A percentile compares a stretch with the other conserved stretches of the same genome.
phyloP scores from a whole-genome alignment of 2,329 filamentous ascomycete species.

The Boeremia exigua region DNA sequence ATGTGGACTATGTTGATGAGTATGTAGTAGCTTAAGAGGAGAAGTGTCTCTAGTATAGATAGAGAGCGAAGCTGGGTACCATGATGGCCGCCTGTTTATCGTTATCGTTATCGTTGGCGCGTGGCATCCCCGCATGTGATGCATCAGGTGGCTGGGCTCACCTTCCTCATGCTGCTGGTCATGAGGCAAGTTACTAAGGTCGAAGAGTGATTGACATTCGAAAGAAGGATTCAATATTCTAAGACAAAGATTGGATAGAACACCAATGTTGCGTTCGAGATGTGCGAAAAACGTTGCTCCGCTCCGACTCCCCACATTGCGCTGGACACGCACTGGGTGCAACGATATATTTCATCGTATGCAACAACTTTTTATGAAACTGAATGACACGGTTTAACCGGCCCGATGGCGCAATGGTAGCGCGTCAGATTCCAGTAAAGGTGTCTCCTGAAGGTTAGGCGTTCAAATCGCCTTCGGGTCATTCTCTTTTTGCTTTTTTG shows the following conservation, averaged over 20 bases:
- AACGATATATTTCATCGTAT: no score
- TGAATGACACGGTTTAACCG: conserved; percentile 20
- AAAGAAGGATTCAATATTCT: no score
- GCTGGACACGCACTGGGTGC: no score
- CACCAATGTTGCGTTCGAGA: no score
- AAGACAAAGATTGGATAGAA: no score
- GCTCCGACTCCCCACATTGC: no score
- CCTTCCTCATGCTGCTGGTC: conserved; percentile 4
- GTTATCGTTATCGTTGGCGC: conserved; percentile 14
- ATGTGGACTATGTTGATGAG: conserved; percentile 7
- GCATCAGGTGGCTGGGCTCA: conserved; percentile 11
- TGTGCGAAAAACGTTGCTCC: no score
- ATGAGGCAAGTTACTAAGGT: background rate
- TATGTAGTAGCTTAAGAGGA: conserved; percentile 1
- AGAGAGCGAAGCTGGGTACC: background rate
- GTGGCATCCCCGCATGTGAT: conserved; percentile 13
- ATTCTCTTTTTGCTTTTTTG: conserved; percentile 12
- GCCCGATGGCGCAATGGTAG: conserved; percentile 24
- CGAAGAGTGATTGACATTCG: no score
- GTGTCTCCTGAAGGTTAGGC: conserved; percentile 23
- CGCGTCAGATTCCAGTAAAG: conserved; percentile 23
- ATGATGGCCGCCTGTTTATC: conserved; percentile 18
- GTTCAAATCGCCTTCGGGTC: conserved; percentile 23
- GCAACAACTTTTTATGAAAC: conserved; percentile 2
- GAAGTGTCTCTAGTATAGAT: conserved; percentile 1